These are phyloP conservation scores for Lichtheimia ramosa DNA, from an alignment of 371 early-diverging fungal genomes.

Conservation along the genomic window DNA sequence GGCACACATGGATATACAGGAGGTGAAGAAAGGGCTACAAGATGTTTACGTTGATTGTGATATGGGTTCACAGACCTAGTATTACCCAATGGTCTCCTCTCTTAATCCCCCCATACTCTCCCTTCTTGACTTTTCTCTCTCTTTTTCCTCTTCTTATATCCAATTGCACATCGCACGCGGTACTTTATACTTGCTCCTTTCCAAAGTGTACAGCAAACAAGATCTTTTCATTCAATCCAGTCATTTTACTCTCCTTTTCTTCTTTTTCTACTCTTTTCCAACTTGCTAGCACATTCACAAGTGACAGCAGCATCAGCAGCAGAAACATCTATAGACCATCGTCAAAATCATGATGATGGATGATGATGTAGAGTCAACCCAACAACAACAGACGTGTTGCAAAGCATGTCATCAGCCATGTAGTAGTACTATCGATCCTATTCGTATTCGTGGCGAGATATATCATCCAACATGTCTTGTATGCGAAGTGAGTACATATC, in stretches of 20 bases:
- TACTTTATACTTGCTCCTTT: no score
- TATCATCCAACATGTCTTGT: constrained; percentile 15
- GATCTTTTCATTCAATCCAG: background rate
- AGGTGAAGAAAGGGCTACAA: no score
- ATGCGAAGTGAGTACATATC: constrained; percentile 17
- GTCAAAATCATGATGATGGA: constrained; percentile 2
- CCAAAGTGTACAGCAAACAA: no score
- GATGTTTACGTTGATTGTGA: no score
- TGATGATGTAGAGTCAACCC: background rate
- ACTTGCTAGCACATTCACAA: background rate
- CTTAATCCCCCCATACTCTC: background rate
- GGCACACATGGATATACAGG: no score
- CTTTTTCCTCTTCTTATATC: background rate
- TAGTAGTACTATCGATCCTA: constrained; percentile 6
- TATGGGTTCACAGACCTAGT: no score
- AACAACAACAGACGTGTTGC: background rate
- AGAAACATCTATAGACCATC: background rate
- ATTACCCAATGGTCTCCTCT: no score
- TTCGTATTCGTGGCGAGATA: constrained; percentile 5
- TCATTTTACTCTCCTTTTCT: background rate
- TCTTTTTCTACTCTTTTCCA: background rate
- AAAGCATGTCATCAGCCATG: constrained; percentile 9
- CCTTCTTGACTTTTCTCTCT: background rate
- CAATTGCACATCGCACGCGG: background rate
- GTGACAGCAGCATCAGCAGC: background rate